Conservation (phyloP, 257 asterid species). For the Coffea eugenioides region DNA sequence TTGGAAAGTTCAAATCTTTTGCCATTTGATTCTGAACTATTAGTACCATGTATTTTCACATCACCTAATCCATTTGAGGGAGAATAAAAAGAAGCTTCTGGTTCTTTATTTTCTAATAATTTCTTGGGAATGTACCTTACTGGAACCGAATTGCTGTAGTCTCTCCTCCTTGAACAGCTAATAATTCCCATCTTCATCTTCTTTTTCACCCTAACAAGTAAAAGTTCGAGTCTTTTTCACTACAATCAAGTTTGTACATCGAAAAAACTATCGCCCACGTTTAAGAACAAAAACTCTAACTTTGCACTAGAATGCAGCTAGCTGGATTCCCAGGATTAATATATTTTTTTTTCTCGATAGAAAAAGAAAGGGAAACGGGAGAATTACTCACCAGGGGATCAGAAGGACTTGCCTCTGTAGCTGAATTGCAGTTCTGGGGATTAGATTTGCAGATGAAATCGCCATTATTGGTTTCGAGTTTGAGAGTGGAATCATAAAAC, state of each 20-base stretch:
- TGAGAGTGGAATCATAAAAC: not conserved
- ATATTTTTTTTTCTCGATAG: not conserved
- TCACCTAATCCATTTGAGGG: slow-evolving; percentile 22
- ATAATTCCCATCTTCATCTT: slow-evolving; percentile 22
- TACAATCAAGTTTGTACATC: slow-evolving; percentile 5
- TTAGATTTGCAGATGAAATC: slow-evolving; percentile 33
- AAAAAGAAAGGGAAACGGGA: slow-evolving; percentile 3
- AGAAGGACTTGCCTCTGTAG: slow-evolving; percentile 35
- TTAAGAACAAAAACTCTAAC: not conserved
- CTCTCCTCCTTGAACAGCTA: slow-evolving; percentile 49
- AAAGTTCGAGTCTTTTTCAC: slow-evolving; percentile 15
- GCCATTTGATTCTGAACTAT: slow-evolving; percentile 20
- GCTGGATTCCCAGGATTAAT: not conserved
- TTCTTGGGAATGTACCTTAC: slow-evolving; percentile 50
- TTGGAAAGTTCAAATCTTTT: slow-evolving; percentile 4
- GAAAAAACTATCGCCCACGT: not conserved
- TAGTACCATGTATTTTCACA: slow-evolving; percentile 8
- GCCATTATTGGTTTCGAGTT: slow-evolving; percentile 34
- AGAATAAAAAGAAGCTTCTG: slow-evolving; percentile 23
- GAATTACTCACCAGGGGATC: slow-evolving; percentile 51
- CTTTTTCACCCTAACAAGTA: slow-evolving; percentile 43
- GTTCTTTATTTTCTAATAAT: slow-evolving; percentile 26
- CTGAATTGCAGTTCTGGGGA: slow-evolving; percentile 37
- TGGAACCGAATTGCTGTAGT: slow-evolving; percentile 50
- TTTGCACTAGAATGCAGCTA: not conserved